Evolutionary conservation across 78 protist species (phyloP).

Genomic region (Polysphondylium violaceum): DNA sequence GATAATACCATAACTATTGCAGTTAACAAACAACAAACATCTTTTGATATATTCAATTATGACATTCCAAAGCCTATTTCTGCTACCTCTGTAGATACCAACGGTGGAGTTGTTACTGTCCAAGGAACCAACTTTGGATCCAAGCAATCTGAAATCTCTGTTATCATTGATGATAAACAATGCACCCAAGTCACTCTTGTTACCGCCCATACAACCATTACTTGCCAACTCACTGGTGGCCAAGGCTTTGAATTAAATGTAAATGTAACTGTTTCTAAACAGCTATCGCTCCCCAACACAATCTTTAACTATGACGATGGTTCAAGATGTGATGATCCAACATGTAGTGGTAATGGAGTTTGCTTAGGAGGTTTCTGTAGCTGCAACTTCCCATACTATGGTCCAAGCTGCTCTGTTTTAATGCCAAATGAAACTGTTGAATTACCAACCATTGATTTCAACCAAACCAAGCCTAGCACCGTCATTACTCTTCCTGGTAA

Average conservation of each 20-base stretch:
- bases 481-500: not conserved
- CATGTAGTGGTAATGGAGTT: constrained; percentile 11
- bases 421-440: not conserved
- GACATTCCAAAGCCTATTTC: not conserved
- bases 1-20: not conserved
- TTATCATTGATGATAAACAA: not conserved
- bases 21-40: not conserved
- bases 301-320: constrained; percentile 9
- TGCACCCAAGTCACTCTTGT: not conserved
- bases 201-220: not conserved
- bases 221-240: not conserved
- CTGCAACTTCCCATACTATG: not conserved
- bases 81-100: not conserved
- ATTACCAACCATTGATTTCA: not conserved
- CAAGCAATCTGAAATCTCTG: not conserved
- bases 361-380: constrained; percentile 9
- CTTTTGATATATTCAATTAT: not conserved
- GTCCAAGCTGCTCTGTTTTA: not conserved
- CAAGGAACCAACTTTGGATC: constrained; percentile 1
- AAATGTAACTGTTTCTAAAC: constrained; percentile 16
- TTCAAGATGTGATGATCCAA: constrained; percentile 10
- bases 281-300: not conserved
- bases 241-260: constrained; percentile 13
- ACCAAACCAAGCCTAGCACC: not conserved
- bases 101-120: not conserved